Conservation (phyloP, 306 rosid genomes). For the Argentina anserina region DNA sequence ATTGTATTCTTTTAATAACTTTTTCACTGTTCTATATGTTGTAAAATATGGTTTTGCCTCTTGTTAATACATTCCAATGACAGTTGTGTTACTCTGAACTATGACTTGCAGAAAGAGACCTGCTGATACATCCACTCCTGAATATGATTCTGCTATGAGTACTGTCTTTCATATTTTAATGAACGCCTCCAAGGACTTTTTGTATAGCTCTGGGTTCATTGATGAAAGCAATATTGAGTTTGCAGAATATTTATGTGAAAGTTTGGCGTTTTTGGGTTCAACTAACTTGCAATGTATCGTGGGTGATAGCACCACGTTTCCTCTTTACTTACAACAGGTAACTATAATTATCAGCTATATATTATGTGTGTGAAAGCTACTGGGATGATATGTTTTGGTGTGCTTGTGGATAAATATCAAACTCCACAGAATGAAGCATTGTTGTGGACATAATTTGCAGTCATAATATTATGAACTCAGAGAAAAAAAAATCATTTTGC, state of each 20-base stretch:
- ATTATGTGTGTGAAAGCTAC: not conserved
- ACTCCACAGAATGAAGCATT: not conserved
- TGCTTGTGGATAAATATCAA: not conserved
- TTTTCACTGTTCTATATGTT: not conserved
- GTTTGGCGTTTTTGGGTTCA: conserved; percentile 81
- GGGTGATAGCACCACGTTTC: conserved; percentile 52
- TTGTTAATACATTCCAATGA: conserved; percentile 16
- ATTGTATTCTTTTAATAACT: conserved; percentile 17
- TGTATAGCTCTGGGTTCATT: conserved; percentile 47
- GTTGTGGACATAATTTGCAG: not conserved
- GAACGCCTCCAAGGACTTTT: conserved; percentile 73
- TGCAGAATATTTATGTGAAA: conserved; percentile 79
- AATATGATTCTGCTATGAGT: conserved; percentile 74
- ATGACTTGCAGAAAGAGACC: conserved; percentile 73
- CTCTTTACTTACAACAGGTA: conserved; percentile 79
- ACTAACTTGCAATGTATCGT: conserved; percentile 78
- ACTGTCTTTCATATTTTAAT: conserved; percentile 64
- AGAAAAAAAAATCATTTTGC: not conserved
- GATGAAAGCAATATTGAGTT: conserved; percentile 80
- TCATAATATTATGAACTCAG: not conserved
- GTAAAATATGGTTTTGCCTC: not conserved
- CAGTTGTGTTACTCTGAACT: conserved; percentile 19
- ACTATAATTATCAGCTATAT: conserved; percentile 8
- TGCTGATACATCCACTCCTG: conserved; percentile 54
- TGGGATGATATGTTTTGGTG: not conserved